Conservation (phyloP, 805 yeast species). For the Ogataea naganishii region DNA sequence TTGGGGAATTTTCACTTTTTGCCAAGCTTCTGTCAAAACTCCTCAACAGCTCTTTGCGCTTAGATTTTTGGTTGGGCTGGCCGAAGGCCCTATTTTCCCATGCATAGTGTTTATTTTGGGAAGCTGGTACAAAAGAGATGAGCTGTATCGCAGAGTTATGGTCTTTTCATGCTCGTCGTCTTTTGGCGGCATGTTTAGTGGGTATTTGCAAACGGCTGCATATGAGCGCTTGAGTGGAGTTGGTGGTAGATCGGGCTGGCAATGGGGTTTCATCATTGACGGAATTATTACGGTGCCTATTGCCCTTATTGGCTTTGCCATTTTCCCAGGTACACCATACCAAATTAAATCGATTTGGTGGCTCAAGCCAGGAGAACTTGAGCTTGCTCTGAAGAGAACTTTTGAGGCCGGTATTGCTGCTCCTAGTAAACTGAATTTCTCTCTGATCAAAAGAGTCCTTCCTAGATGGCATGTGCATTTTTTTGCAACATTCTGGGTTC, state of each 20-base stretch:
- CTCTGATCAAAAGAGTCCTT: conserved; percentile 39
- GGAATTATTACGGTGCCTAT: conserved; percentile 51
- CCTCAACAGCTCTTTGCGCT: conserved; percentile 30
- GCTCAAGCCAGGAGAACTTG: conserved; percentile 15
- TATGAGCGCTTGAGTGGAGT: conserved; percentile 30
- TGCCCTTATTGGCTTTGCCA: conserved; percentile 42
- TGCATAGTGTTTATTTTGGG: conserved; percentile 29
- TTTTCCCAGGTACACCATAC: conserved; percentile 43
- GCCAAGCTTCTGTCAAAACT: conserved; percentile 16
- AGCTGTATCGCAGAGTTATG: conserved; percentile 32
- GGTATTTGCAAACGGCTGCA: conserved; percentile 36
- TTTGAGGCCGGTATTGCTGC: conserved; percentile 28
- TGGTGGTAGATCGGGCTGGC: conserved; percentile 52
- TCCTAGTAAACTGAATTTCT: conserved; percentile 16
- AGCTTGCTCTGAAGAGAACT: conserved; percentile 32
- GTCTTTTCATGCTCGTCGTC: conserved; percentile 30
- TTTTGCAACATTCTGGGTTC: conserved; percentile 40
- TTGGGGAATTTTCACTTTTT: conserved; percentile 22
- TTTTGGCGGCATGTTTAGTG: conserved; percentile 34
- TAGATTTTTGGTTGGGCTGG: conserved; percentile 34
- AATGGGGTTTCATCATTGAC: conserved; percentile 62
- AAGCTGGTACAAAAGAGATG: conserved; percentile 34
- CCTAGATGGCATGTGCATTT: conserved; percentile 50
- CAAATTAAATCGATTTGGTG: conserved; percentile 18
- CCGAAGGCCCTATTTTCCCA: conserved; percentile 35